Percentiles rank a stretch among this genome's conserved stretches.
Evolutionary conservation across 495 filamentous ascomycete genomes (phyloP).

Genomic region (Margaritispora aquatica): DNA sequence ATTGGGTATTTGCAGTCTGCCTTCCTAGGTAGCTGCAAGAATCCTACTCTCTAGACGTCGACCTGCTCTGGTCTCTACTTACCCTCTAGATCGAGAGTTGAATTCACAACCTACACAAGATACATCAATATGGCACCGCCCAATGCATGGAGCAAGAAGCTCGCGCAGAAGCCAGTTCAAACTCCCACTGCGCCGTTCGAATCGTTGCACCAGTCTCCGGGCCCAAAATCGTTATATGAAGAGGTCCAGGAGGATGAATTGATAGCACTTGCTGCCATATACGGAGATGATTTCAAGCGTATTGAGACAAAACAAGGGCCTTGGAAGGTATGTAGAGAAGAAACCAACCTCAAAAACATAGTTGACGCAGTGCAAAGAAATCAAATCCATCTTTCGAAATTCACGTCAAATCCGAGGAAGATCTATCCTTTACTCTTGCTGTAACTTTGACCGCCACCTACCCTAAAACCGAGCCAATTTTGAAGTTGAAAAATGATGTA

Average conservation of each 20-base stretch:
- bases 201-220: slow-evolving; percentile 12
- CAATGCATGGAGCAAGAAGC: slow-evolving; percentile 26
- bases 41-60: neutral
- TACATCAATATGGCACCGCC: slow-evolving; percentile 19
- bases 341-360: neutral
- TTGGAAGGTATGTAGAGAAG: slow-evolving; percentile 74
- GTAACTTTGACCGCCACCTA: slow-evolving; percentile 87
- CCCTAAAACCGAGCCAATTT: slow-evolving; percentile 74
- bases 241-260: slow-evolving; percentile 84
- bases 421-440: slow-evolving; percentile 51
- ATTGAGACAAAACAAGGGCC: slow-evolving; percentile 68
- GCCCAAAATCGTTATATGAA: slow-evolving; percentile 60
- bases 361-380: slow-evolving; percentile 42
- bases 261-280: slow-evolving; percentile 82
- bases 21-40: neutral
- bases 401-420: slow-evolving; percentile 64
- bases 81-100: too few species aligned
- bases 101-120: neutral
- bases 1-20: neutral
- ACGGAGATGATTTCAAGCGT: slow-evolving; percentile 75
- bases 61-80: neutral
- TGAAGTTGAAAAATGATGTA: slow-evolving; percentile 59
- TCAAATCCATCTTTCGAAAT: slow-evolving; percentile 78
- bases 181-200: too few species aligned
- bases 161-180: slow-evolving; percentile 21